Percentiles rank a stretch among this genome's conserved stretches.
Conservation (phyloP, 1,139 yeast genomes). For the Yamadazyma diddensiae region DNA sequence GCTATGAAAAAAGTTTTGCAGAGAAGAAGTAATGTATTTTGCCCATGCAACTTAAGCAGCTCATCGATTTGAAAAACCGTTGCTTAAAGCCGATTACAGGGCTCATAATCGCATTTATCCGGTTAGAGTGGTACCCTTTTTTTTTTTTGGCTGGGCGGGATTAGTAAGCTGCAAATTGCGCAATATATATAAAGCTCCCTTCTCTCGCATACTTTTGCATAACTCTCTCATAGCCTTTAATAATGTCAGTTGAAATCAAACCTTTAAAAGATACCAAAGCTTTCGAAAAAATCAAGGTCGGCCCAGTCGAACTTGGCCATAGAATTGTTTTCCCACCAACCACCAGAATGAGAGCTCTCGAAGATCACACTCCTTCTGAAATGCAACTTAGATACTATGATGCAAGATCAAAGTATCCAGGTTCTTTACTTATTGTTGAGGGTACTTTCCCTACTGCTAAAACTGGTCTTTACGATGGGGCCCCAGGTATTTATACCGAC, state of each 20-base stretch:
- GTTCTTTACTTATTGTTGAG: slow-evolving; percentile 48
- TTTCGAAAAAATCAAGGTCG: slow-evolving; percentile 4
- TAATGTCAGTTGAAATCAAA: slow-evolving; percentile 1
- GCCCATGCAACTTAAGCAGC: too few species aligned
- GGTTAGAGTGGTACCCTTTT: too few species aligned
- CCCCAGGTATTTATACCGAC: slow-evolving; percentile 53
- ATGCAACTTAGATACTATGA: slow-evolving; percentile 48
- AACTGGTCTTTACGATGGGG: slow-evolving; percentile 37
- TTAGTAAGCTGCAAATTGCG: too few species aligned
- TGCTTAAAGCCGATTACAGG: too few species aligned
- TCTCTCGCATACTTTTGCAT: too few species aligned
- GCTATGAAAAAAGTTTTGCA: too few species aligned
- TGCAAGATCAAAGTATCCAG: slow-evolving; percentile 51
- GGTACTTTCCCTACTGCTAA: slow-evolving; percentile 29
- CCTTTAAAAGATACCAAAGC: slow-evolving; percentile 5
- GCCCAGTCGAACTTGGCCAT: slow-evolving; percentile 3
- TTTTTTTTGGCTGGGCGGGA: too few species aligned
- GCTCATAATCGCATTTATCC: too few species aligned
- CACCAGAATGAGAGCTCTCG: slow-evolving; percentile 40
- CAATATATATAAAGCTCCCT: too few species aligned
- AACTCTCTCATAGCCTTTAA: too few species aligned
- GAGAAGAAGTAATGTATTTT: too few species aligned
- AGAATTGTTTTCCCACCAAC: slow-evolving; percentile 6
- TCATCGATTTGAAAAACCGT: too few species aligned
- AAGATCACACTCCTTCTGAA: slow-evolving; percentile 44